Base-by-base conservation (phyloP, 192 early-diverging fungal genomes). In the Fimicolochytrium jonesii region DNA sequence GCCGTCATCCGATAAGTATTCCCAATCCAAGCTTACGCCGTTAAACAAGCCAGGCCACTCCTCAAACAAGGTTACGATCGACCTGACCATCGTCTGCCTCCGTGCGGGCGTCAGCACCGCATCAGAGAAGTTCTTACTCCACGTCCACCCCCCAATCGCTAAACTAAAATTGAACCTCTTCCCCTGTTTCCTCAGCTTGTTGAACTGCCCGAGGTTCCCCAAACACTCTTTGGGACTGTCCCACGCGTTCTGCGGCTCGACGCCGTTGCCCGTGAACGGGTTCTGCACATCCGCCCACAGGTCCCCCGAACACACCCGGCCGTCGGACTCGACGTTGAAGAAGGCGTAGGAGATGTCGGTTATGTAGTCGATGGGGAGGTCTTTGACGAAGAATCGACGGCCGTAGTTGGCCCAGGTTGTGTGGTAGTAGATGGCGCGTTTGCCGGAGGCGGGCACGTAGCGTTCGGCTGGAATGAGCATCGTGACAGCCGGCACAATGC, bases 271-370 rank as follows among this genome's bases (percentile, higher is more conserved):
- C 0, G 70, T 58, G 34, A 56, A 71, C 18, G 72, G 64, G 56
- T 81, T 81, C 57, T 81, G 76, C 22, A 49, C 56, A 53, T 81
- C 79, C 6, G 79, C 71, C 79, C 79, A 81, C 10, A 71, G 32
- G 56, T 81, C 79, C n/a, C n/a, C n/a, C n/a, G n/a, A n/a, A n/a
- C n/a, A n/a, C n/a, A n/a, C n/a, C n/a, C n/a, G n/a, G n/a, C n/a
- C n/a, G n/a, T n/a, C n/a, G n/a, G 56, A 67, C 6, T 58, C 33
- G 23, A 81, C 60, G 59, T 81, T 74, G n/a, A 68, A 67, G 55
- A 81, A 81, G 29, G 70, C 64, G 53, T 81, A 81, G 60, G 78
- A 79, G 60, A 81, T 67, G 41, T 81, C 79, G 22, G 64, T 44
- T 23, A 81, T 72, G 54, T 39, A 74, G 30, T 79, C 44, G 34